A percentile compares a stretch with the other conserved stretches of the same genome.
phyloP scores from a whole-genome alignment of 805 yeast genomes.

The Candida insectorum region DNA sequence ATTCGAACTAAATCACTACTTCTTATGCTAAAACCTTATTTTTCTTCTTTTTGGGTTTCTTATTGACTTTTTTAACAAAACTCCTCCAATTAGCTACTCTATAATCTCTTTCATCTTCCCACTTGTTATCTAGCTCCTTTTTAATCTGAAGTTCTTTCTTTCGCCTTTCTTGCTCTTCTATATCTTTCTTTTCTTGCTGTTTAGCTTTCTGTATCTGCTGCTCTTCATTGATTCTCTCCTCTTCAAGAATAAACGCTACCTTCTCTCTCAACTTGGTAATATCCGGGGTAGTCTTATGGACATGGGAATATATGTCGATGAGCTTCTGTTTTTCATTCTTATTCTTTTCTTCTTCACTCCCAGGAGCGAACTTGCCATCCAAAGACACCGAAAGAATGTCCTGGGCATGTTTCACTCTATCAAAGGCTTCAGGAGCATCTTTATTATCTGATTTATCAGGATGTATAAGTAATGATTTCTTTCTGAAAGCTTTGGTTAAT shows the following conservation, averaged over 20 bases:
- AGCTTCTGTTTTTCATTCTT: constrained; percentile 19
- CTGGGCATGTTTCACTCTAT: constrained; percentile 54
- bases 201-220: constrained; percentile 20
- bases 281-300: background rate
- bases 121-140: constrained; percentile 41
- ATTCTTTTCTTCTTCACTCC: constrained; percentile 8
- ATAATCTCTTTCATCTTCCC: constrained; percentile 61
- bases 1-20: background rate
- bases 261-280: constrained; percentile 24
- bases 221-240: constrained; percentile 27
- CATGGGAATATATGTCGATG: constrained; percentile 22
- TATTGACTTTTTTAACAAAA: constrained; percentile 39
- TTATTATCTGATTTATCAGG: constrained; percentile 61
- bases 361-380: constrained; percentile 4
- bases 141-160: constrained; percentile 40
- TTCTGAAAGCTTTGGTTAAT: constrained; percentile 46
- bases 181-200: constrained; percentile 26
- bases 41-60: constrained; percentile 45
- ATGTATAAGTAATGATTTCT: constrained; percentile 61
- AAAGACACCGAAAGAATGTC: constrained; percentile 17
- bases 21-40: constrained; percentile 35
- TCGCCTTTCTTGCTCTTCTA: constrained; percentile 25
- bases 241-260: constrained; percentile 44
- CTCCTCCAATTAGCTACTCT: constrained; percentile 61
- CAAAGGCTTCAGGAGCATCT: constrained; percentile 65